Evolutionary conservation across 495 filamentous ascomycete species (phyloP), one percentile per base, ranked within the genome.

Genomic region (Margaritispora aquatica): DNA sequence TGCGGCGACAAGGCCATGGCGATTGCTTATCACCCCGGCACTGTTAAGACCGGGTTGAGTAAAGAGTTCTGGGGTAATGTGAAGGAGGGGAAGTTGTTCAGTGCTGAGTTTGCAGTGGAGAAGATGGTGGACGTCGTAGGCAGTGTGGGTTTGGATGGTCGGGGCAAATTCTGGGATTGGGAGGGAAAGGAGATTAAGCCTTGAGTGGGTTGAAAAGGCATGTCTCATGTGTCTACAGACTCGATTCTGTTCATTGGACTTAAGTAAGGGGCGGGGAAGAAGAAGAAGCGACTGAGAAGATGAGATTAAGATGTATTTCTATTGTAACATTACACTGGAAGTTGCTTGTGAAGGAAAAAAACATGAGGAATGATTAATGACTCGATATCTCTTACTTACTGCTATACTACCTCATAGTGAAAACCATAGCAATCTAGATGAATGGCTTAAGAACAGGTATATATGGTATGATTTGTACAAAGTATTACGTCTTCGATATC

Each of bases 1-100:
- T 76, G 78, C 44, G 82, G 76, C 0, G 77, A 78, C 2, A 83
- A 80, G 44, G 86, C 84, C 0, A 73, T 92, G 60, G 80, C 79
- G 0, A 72, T 96, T 3, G 79, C 77, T n/a, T 74, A 93, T 69
- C 90, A 95, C 73, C 90, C 89, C 3, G 89, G 91, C 1, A 94
- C 88, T 9, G 89, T 95, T 38, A 84, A 81, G 70, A 92, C 89
- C 47, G 85, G 78, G 13, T 73, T 95, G 63, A 89, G 85, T 50
- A 77, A 72, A 63, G 86, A 85, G 44, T 93, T 87, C 66, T 92
- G 87, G 88, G 76, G 66, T 0, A 77, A 65, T 50, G 79, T 81
- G 66, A 75, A 66, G 44, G 75, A 79, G 58, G 81, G 79, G 49
- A 84, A 83, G 74, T 62, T 92, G 55, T 85, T 87, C 61, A 77